These are phyloP conservation scores for Aphanomyces stellatus DNA, from an alignment of 352 stramenopile species.

Conservation along the genomic window DNA sequence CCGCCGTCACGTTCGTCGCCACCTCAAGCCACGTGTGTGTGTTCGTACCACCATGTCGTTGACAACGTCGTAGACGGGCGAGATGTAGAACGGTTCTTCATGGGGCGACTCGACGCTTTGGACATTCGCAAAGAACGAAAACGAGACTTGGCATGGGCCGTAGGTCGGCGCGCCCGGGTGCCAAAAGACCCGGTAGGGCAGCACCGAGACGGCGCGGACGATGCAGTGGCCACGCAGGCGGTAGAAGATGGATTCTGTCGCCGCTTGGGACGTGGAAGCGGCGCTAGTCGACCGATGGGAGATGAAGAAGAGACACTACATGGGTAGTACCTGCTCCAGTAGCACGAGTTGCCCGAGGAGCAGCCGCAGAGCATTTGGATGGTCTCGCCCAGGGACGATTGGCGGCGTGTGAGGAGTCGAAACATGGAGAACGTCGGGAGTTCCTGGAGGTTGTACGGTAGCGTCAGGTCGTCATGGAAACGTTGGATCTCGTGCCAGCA, in stretches of 20 bases:
- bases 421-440: constrained; percentile 32
- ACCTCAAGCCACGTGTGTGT: neutral
- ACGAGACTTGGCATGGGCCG: constrained; percentile 43
- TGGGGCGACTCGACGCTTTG: neutral
- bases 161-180: constrained; percentile 65
- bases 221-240: constrained; percentile 33
- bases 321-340: constrained; percentile 65
- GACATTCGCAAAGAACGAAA: constrained; percentile 44
- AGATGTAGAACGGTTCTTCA: constrained; percentile 7
- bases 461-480: constrained; percentile 28
- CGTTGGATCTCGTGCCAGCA: constrained; percentile 20
- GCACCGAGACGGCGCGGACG: constrained; percentile 38
- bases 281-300: constrained; percentile 33
- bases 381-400: constrained; percentile 22
- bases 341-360: constrained; percentile 44
- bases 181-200: constrained; percentile 73
- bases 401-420: constrained; percentile 12
- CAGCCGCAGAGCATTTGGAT: constrained; percentile 44
- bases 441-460: constrained; percentile 27
- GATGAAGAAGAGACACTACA: neutral
- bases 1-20: neutral
- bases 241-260: constrained; percentile 62
- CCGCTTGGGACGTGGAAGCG: constrained; percentile 45
- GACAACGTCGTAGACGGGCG: constrained; percentile 15
- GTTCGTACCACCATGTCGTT: constrained; percentile 18